Base-by-base conservation (phyloP, 257 asterid species). In the Apocynum venetum region DNA sequence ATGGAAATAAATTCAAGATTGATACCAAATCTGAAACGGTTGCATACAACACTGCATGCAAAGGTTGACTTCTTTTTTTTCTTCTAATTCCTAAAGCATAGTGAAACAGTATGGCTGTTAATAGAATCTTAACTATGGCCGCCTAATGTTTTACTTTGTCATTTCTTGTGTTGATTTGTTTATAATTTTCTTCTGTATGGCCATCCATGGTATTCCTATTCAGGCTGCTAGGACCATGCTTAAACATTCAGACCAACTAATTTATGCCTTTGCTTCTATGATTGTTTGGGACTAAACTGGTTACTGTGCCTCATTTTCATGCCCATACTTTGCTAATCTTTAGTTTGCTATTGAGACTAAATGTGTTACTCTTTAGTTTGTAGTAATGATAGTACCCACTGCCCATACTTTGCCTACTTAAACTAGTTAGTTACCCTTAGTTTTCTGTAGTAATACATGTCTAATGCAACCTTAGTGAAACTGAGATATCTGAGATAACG, bases 11-110 rank as follows among this genome's bases (percentile, higher is more conserved):
- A 96, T 84, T 84, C 92, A 78, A 80, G 91, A 85, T 87, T 96
- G 79, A 67, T 93, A 75, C 99, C 98, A 43, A 96, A 88, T 76
- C 80, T 96, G 90, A 91, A 93, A 85, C 97, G 90, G 81, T 85
- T 96, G 82, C 97, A 93, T 75, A 75, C 94, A 8, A 89, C 97
- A 41, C 87, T 91, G 44, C 87, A 89, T 74, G 85, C 97, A 44
- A 96, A 96, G 98, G 99, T 96, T 81, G 73, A 55, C 72, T n/a
- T 49, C 40, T 72, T 20, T 7, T 77, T 46, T 72, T 20, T 7
- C 74, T 46, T 66, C 41, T 6, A 41, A 8, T 51, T 68, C 19
- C 2, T 52, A 40, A 56, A 17, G n/a, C 25, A 8, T 77, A 25
- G 19, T 57, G 46, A 4, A 36, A 49, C 35, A 10, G 14, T 14